Evolutionary conservation across 257 asterid species (phyloP), one percentile per base, ranked within the genome.

Genomic region (Primulina eburnea): DNA sequence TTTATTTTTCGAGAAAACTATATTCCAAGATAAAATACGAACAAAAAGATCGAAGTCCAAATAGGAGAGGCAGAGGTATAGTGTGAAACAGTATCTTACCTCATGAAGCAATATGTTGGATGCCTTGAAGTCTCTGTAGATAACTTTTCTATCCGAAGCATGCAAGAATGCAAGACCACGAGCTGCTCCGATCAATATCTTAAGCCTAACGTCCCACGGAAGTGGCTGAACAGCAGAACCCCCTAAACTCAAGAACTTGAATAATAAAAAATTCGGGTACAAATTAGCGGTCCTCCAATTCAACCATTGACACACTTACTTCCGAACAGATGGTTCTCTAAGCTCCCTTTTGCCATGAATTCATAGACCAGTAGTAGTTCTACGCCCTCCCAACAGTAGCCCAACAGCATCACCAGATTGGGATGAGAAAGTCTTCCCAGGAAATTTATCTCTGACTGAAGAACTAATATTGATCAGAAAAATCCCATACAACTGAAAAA

Each of bases 321-420:
- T 79, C 96, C 96, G 70, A 92, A 92, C 1, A 92, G 94, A 77
- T 92, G 98, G 79, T 92, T 89, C 88, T 92, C 98, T 68, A 92
- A 78, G 96, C 96, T 92, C 61, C 98, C 98, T 71, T 92, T 92
- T n/a, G 83, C 89, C 96, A 92, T 88, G 79, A 86, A 92, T 61
- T 92, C 96, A 28, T 92, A 92, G 60, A 89, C 90, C 37, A 92
- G 96, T 37, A 92, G 86, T 16, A 92, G 78, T 82, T 92, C 98
- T 29, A 59, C 77, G 7, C 83, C 96, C 76, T 92, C 96, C 92
- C 81, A 84, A 65, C 98, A 80, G 73, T 92, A 92, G 52, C 98
- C 98, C 72, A 92, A 55, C 43, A 92, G 88, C 82, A 79, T 86
- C 64, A 92, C 98, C 40, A 92, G 89, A 78, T 89, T 86, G 0